Evolutionary conservation across 129 eudicot genomes (phyloP).

Genomic region (Pittosporum tobira): DNA sequence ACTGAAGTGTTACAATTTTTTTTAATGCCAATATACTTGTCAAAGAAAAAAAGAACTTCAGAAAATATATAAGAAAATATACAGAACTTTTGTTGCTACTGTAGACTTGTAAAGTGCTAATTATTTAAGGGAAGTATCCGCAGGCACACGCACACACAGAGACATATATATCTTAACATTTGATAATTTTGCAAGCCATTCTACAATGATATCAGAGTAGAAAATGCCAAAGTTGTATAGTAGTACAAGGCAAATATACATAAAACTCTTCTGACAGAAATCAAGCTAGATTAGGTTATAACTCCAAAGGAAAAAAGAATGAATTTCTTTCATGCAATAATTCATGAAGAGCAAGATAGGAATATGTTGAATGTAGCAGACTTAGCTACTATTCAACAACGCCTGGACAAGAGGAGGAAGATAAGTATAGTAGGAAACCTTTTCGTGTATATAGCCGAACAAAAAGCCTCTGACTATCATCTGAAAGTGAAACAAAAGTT

Average conservation of each 20-base stretch:
- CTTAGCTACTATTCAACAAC: background rate
- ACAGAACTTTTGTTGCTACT: background rate
- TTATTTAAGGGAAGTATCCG: background rate
- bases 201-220: no score
- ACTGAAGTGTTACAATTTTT: no score
- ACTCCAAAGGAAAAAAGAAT: background rate
- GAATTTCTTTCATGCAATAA: background rate
- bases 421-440: slow-evolving; percentile 32
- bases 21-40: no score
- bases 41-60: no score
- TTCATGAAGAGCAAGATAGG: background rate
- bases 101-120: background rate
- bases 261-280: no score
- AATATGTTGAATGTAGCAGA: background rate
- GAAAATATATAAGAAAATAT: no score
- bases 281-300: no score
- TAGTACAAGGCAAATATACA: no score
- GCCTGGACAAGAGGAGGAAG: background rate
- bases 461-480: slow-evolving; percentile 82
- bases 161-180: no score
- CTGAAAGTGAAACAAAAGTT: slow-evolving; percentile 50
- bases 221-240: no score
- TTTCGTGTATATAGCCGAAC: slow-evolving; percentile 81
- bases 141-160: no score
- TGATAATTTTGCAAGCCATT: no score